Evolutionary conservation across 1,284 basidiomycete genomes (phyloP), one percentile per base, ranked within the genome.

Genomic region (Moniliella sp.): DNA sequence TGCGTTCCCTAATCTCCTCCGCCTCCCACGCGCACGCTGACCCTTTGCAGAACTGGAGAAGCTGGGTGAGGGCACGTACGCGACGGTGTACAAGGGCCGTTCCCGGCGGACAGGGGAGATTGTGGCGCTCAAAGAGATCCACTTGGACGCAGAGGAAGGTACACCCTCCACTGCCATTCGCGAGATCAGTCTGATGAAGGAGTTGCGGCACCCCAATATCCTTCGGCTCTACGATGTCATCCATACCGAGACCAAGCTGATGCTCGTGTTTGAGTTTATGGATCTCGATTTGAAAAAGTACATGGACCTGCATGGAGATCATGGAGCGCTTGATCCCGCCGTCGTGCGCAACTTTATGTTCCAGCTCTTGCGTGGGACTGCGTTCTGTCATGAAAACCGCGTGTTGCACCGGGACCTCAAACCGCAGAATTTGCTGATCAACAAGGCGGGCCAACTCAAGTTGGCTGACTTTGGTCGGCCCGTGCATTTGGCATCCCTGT

Each of bases 381-480:
- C 86, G 18, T 99, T 91, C 64, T 99, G 91, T 62, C 91, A 99
- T 63, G 86, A 93, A 61, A 94, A 97, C 57, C 75, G 93, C 46
- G 84, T 99, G 18, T 70, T 99, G 9, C 91, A 99, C 62, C 76
- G 91, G 5, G 91, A 99, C 69, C 63, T 99, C 48, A 97, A 99
- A 62, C 88, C 91, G 3, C 97, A 94, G 65, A 99, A 99, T 65
- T 71, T 99, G 66, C 74, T 99, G 46, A 82, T 97, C 35, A 74
- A 82, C 0, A 73, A 78, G 0, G 71, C 79, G 31, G 91, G 91
- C 0, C 75, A 82, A 36, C 75, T 97, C 42, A 99, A 97, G 63
- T 73, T 99, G 40, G 91, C 91, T 15, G 91, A 99, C 74, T 99
- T 99, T 61, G 91, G 91, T 71, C 71, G 97, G 91, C 91, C 14